phyloP scores from a whole-genome alignment of 768 basidiomycete genomes.

The Rubroboletus pulcherrimus region DNA sequence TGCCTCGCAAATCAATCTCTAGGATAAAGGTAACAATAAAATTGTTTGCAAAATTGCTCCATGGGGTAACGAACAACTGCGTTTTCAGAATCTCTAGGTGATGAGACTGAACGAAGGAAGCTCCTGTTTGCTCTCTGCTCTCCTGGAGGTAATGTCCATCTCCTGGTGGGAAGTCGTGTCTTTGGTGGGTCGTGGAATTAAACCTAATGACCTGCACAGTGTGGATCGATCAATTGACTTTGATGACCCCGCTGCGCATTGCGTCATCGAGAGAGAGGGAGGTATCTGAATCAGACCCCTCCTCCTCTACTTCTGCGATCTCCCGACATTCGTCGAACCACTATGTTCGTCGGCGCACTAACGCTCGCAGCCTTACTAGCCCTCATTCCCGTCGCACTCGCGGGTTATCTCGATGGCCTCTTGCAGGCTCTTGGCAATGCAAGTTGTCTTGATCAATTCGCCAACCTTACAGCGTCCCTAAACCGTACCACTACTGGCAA shows the following conservation, averaged over 20 bases:
- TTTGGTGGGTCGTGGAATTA: neutral
- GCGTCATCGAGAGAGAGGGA: slow-evolving; percentile 20
- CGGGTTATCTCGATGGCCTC: slow-evolving; percentile 33
- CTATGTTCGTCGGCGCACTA: slow-evolving; percentile 17
- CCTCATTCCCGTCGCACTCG: slow-evolving; percentile 27
- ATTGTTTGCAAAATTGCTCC: neutral
- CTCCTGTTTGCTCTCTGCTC: neutral
- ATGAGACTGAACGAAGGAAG: neutral
- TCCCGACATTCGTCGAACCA: neutral
- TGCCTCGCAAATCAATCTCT: neutral
- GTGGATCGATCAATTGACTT: slow-evolving; percentile 1
- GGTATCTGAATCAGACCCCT: neutral
- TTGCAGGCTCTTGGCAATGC: slow-evolving; percentile 34
- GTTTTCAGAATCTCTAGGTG: neutral
- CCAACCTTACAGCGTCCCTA: slow-evolving; percentile 36
- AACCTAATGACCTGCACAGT: neutral
- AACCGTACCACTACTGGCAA: slow-evolving; percentile 43
- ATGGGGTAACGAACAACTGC: neutral
- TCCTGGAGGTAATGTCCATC: neutral
- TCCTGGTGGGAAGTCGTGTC: neutral
- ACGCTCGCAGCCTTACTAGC: slow-evolving; percentile 15
- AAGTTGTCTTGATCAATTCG: slow-evolving; percentile 42
- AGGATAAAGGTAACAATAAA: neutral
- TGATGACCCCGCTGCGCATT: slow-evolving; percentile 22
- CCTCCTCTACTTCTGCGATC: neutral